Evolutionary conservation across 306 rosid genomes (phyloP), one percentile per base, ranked within the genome.

Genomic region (Cicer yamashitae): DNA sequence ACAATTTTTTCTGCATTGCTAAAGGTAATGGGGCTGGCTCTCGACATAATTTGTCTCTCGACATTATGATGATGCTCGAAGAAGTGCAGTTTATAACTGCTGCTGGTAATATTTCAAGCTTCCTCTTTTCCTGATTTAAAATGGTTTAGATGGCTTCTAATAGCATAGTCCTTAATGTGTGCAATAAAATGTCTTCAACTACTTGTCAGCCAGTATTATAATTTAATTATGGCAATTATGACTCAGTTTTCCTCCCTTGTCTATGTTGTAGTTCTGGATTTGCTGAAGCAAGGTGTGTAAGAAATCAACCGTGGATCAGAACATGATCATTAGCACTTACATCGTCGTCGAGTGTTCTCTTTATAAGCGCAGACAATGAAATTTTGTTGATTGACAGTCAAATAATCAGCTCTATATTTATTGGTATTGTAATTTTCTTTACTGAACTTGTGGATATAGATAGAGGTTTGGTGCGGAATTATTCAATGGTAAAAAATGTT

Each of bases 41-140:
- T 37, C 79, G 74, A 71, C 81, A 60, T 67, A 82, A 67, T 77
- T 48, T 71, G 75, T 79, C 69, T 84, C 85, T 48, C 61, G 48
- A 25, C 45, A 43, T 44, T 60, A 62, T 70, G 91, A 72, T 87
- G 82, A 57, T 64, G 67, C 83, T 75, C 70, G 22, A 59, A 54
- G 54, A 58, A 50, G 62, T 45, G 63, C 66, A 77, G 62, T 56
- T 75, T 86, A 67, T 82, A 74, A 70, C 40, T 74, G 74, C 83
- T 80, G 79, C 86, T 69, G 91, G 96, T 90, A 82, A 84, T 78
- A 41, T 37, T 71, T 40, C 9, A 67, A 56, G 9, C 37, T 61
- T 46, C 13, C 62, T 22, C 48, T 66, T 41, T 70, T 17, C 64
- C 65, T 30, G 13, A 11, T 6, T 48, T n/a, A n/a, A 10, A 12